Evolutionary conservation across 1,284 basidiomycete species (phyloP).

Genomic region (Leucoagaricus sp.): DNA sequence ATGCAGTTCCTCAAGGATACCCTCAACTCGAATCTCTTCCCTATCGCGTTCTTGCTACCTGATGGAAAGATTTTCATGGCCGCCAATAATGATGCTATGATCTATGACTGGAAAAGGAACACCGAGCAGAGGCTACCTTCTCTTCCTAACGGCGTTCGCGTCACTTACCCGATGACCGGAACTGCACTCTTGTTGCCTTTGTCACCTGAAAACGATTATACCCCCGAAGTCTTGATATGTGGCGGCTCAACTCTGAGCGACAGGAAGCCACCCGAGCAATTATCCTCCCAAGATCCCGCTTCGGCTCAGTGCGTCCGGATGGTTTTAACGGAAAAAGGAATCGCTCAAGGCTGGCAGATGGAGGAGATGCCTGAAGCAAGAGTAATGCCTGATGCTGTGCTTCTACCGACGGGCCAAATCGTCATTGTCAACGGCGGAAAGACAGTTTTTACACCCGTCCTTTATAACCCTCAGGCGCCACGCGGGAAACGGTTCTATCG

Average conservation of each 20-base stretch:
- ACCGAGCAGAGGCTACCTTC: constrained; percentile 63
- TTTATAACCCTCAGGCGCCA: constrained; percentile 70
- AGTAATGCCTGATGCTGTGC: constrained; percentile 77
- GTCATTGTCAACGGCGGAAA: constrained; percentile 78
- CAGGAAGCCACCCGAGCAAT: constrained; percentile 52
- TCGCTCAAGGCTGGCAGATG: constrained; percentile 69
- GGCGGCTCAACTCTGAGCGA: constrained; percentile 79
- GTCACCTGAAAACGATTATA: constrained; percentile 59
- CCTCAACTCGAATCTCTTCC: constrained; percentile 81
- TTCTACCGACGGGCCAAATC: constrained; percentile 78
- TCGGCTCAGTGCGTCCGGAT: constrained; percentile 76
- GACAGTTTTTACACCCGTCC: constrained; percentile 68
- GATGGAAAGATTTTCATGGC: constrained; percentile 78
- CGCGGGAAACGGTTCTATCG: constrained; percentile 64
- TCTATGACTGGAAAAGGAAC: constrained; percentile 76
- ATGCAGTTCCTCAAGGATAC: constrained; percentile 71
- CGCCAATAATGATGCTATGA: constrained; percentile 78
- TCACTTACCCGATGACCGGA: constrained; percentile 83
- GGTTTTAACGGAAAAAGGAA: constrained; percentile 63
- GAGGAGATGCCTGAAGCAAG: constrained; percentile 76
- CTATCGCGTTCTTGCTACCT: constrained; percentile 73
- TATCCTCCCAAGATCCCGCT: constrained; percentile 71
- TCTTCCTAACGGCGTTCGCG: constrained; percentile 78
- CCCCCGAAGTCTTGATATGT: constrained; percentile 75
- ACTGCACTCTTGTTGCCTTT: constrained; percentile 74